Conservation (phyloP, 2,329 filamentous ascomycete species). For the Cordyceps cicadae region DNA sequence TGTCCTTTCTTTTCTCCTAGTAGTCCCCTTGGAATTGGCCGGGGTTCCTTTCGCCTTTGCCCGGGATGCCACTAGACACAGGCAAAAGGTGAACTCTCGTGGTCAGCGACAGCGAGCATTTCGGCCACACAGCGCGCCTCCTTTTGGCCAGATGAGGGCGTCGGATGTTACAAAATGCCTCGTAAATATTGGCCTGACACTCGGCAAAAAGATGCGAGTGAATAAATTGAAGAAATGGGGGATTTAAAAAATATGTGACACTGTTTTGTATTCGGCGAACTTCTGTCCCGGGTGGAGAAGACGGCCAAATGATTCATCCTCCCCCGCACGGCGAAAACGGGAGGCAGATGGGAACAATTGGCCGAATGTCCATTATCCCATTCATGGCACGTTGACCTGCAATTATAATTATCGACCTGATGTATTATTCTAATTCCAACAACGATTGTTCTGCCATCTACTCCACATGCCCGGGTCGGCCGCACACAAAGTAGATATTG, state of each 20-base stretch:
- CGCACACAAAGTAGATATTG: too few species aligned
- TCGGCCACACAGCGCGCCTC: background rate
- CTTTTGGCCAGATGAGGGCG: background rate
- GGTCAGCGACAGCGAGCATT: background rate
- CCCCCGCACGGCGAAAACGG: background rate
- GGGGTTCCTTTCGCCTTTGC: background rate
- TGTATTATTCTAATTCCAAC: too few species aligned
- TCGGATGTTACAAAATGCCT: background rate
- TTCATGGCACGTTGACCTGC: too few species aligned
- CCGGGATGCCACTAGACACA: background rate
- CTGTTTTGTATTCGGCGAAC: slow-evolving; percentile 3
- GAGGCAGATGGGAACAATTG: background rate
- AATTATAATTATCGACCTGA: too few species aligned
- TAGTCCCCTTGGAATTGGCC: too few species aligned
- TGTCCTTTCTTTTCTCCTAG: background rate
- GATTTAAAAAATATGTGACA: background rate
- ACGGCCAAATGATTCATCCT: background rate
- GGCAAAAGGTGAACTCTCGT: background rate
- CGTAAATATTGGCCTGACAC: background rate
- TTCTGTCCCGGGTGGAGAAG: background rate
- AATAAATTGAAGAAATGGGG: background rate
- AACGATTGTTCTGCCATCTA: too few species aligned
- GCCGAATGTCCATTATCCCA: background rate
- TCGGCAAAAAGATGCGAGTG: background rate
- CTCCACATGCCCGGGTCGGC: too few species aligned